phyloP scores from a whole-genome alignment of 345 rosid genomes.

The Hibiscus syriacus region DNA sequence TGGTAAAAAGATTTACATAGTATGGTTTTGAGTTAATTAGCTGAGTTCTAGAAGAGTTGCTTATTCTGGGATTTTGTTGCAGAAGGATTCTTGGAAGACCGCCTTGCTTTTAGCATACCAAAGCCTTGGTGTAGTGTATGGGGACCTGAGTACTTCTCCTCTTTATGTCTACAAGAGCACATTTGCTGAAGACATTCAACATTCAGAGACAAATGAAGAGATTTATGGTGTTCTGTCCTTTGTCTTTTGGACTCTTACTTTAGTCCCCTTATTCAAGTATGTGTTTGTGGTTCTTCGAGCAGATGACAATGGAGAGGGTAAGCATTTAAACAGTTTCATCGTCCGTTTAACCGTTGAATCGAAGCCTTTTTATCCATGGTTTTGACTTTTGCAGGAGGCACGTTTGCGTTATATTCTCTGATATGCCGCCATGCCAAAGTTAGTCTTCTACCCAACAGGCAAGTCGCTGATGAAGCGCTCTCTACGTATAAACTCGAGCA shows the following conservation, averaged over 20 bases:
- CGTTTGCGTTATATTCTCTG: constrained; percentile 87
- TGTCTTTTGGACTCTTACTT: constrained; percentile 98
- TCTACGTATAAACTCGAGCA: constrained; percentile 90
- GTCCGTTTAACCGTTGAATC: neutral
- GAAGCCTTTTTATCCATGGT: constrained; percentile 4
- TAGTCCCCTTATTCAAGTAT: constrained; percentile 85
- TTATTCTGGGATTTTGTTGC: constrained; percentile 14
- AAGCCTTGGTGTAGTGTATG: constrained; percentile 97
- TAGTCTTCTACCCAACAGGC: constrained; percentile 90
- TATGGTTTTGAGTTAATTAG: constrained; percentile 6
- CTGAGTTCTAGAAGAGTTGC: neutral
- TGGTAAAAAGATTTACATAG: neutral
- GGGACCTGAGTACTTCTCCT: constrained; percentile 93
- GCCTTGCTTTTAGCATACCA: constrained; percentile 80
- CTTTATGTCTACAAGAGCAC: constrained; percentile 92
- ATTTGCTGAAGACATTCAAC: constrained; percentile 92
- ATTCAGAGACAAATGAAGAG: constrained; percentile 92
- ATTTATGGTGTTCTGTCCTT: constrained; percentile 88
- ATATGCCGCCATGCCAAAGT: constrained; percentile 93
- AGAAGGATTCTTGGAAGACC: constrained; percentile 90
- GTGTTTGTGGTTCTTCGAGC: constrained; percentile 94
- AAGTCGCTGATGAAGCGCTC: constrained; percentile 87
- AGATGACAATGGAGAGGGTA: constrained; percentile 98
- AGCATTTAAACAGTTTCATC: constrained; percentile 2
- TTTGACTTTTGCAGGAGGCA: constrained; percentile 57